Conservation (phyloP, 1,284 basidiomycete genomes). For the Leccinum laetum region DNA sequence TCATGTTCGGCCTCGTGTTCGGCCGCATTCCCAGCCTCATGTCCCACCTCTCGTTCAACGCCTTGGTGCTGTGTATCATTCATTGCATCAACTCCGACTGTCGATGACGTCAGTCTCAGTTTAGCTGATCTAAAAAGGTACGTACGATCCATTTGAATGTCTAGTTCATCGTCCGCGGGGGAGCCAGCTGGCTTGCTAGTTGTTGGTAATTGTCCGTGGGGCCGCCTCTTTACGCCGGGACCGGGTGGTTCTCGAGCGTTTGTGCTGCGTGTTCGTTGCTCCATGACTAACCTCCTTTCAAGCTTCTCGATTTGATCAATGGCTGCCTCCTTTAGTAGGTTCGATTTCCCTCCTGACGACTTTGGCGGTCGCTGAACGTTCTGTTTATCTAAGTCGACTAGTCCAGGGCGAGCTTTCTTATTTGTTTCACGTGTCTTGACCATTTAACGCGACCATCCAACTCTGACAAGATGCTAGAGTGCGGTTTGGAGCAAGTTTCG, state of each 20-base stretch:
- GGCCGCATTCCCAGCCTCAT: too few species aligned
- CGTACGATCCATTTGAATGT: not conserved
- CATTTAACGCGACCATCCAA: not conserved
- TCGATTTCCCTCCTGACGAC: not conserved
- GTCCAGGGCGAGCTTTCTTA: not conserved
- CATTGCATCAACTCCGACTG: too few species aligned
- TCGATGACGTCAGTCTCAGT: too few species aligned
- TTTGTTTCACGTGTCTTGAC: not conserved
- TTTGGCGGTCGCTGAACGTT: not conserved
- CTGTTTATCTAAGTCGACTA: not conserved
- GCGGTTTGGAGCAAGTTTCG: not conserved
- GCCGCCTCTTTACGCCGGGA: not conserved
- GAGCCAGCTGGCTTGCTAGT: not conserved
- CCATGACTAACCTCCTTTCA: not conserved
- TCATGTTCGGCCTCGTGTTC: too few species aligned
- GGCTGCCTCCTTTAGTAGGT: not conserved
- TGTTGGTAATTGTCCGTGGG: not conserved
- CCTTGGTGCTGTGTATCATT: too few species aligned
- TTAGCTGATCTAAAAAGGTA: not conserved
- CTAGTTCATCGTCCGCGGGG: not conserved
- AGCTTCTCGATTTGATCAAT: not conserved
- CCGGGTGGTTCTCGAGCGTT: not conserved
- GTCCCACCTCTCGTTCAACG: too few species aligned
- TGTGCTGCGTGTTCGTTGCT: not conserved
- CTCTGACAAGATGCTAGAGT: not conserved